Evolutionary conservation across 495 filamentous ascomycete genomes (phyloP).

Genomic region (Astrothelium subdiscretum): DNA sequence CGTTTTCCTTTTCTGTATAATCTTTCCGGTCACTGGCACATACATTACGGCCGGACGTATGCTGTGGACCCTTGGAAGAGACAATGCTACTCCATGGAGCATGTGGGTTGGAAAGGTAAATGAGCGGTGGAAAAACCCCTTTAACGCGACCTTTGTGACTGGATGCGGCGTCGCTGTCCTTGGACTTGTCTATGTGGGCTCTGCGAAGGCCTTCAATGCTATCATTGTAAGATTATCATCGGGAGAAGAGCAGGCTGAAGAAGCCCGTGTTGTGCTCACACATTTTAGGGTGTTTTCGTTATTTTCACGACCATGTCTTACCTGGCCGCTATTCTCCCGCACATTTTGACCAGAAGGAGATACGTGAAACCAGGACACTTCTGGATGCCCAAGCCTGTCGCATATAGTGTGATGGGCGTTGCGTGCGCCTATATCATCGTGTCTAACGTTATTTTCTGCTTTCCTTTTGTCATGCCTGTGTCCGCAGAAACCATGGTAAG

Average conservation of each 20-base stretch:
- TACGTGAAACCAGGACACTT: slow-evolving; percentile 57
- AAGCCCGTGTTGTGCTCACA: not conserved
- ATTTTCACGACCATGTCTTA: slow-evolving; percentile 65
- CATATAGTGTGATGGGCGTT: slow-evolving; percentile 45
- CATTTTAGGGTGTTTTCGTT: slow-evolving; percentile 46
- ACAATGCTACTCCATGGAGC: slow-evolving; percentile 47
- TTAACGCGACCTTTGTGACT: slow-evolving; percentile 55
- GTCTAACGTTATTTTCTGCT: slow-evolving; percentile 63
- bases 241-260: not conserved
- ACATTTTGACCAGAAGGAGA: slow-evolving; percentile 52
- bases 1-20: slow-evolving; percentile 50
- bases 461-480: slow-evolving; percentile 33
- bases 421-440: slow-evolving; percentile 52
- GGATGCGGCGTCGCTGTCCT: slow-evolving; percentile 49
- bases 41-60: slow-evolving; percentile 66
- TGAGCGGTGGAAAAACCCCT: slow-evolving; percentile 46
- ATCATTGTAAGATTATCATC: slow-evolving; percentile 34
- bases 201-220: slow-evolving; percentile 60
- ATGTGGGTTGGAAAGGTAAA: slow-evolving; percentile 36
- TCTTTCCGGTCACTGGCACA: slow-evolving; percentile 52
- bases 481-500: slow-evolving; percentile 18
- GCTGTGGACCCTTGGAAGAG: slow-evolving; percentile 70
- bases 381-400: slow-evolving; percentile 47
- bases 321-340: slow-evolving; percentile 60
- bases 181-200: slow-evolving; percentile 63